Conservation (phyloP, 1,139 yeast genomes). For the Yamadazyma epiphylla region DNA sequence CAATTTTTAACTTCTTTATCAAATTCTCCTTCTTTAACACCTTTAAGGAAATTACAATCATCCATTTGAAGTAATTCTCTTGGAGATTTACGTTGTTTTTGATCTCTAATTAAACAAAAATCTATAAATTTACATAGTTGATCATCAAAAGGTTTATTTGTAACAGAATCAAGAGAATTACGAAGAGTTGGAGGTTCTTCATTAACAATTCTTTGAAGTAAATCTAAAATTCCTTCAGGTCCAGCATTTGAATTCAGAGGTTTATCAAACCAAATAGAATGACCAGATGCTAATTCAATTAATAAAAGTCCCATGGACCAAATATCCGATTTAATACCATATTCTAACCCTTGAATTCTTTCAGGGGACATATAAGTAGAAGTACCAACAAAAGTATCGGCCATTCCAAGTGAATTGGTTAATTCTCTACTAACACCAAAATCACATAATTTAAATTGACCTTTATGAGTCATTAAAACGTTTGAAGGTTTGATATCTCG, state of each 20-base stretch:
- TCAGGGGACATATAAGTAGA: constrained; percentile 98
- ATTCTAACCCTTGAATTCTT: constrained; percentile 89
- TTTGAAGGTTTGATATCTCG: constrained; percentile 80
- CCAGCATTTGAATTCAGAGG: constrained; percentile 20
- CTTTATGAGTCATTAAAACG: constrained; percentile 72
- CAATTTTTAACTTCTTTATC: constrained; percentile 46
- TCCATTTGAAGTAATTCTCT: constrained; percentile 44
- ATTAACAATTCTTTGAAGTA: constrained; percentile 87
- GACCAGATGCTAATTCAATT: constrained; percentile 83
- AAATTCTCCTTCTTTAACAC: constrained; percentile 35
- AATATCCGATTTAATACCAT: constrained; percentile 90
- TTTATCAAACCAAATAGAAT: constrained; percentile 42
- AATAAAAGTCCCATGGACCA: constrained; percentile 95
- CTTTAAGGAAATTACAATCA: constrained; percentile 33
- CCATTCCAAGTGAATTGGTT: constrained; percentile 76
- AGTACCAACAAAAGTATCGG: constrained; percentile 96
- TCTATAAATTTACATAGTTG: constrained; percentile 62
- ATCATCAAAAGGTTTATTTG: constrained; percentile 25
- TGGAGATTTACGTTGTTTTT: constrained; percentile 58
- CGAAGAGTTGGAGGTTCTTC: constrained; percentile 79
- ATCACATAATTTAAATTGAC: constrained; percentile 82
- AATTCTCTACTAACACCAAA: constrained; percentile 92
- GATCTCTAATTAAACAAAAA: constrained; percentile 65
- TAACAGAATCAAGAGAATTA: constrained; percentile 21
- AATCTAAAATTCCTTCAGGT: constrained; percentile 85